Evolutionary conservation across 2,329 filamentous ascomycete species (phyloP).

Genomic region (Aspergillus thermomutatus): DNA sequence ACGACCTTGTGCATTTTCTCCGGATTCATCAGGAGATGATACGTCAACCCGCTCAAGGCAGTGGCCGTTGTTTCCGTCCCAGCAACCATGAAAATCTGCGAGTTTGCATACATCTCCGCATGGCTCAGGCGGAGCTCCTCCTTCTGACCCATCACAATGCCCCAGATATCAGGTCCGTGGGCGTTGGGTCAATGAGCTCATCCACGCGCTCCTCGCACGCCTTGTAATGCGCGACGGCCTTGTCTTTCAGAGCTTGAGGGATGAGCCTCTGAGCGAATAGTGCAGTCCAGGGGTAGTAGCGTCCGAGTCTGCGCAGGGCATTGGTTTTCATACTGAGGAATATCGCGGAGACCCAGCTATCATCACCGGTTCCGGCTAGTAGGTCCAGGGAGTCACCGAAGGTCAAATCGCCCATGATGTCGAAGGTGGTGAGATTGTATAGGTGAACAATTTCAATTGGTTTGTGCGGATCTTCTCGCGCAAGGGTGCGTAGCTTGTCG

Average conservation of each 20-base stretch:
- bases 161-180: constrained; percentile 12
- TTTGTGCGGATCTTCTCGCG: background rate
- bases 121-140: constrained; percentile 4
- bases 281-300: constrained; percentile 2
- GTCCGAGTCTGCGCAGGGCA: constrained; percentile 1
- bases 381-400: constrained; percentile 13
- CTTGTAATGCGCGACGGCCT: constrained; percentile 2
- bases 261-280: background rate
- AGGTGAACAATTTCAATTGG: constrained; percentile 2
- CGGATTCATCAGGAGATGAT: constrained; percentile 40
- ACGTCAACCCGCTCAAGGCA: constrained; percentile 40
- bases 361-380: constrained; percentile 3
- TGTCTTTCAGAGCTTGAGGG: background rate
- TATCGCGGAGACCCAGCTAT: constrained; percentile 6
- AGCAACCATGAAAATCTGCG: constrained; percentile 37
- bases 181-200: background rate
- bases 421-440: constrained; percentile 15
- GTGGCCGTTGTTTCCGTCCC: constrained; percentile 54
- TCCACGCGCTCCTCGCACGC: constrained; percentile 6
- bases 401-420: constrained; percentile 16
- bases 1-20: constrained; percentile 36
- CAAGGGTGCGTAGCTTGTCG: constrained; percentile 9
- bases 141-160: constrained; percentile 10
- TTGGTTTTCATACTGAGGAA: constrained; percentile 8
- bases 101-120: constrained; percentile 15